These are phyloP conservation scores for Excoecaria agallocha DNA, from an alignment of 345 rosid species.

Conservation along the genomic window DNA sequence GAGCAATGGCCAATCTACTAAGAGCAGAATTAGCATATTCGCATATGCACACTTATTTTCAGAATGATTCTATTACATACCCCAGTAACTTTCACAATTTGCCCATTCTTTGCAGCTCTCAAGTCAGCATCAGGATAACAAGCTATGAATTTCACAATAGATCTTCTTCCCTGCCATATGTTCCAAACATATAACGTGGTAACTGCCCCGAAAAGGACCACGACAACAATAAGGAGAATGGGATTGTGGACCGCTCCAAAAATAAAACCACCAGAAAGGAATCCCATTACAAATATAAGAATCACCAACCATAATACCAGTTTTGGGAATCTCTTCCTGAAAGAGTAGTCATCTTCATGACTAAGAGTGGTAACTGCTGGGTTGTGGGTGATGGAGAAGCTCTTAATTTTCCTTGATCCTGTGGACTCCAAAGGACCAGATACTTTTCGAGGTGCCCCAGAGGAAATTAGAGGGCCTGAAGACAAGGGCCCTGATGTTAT, in stretches of 20 bases:
- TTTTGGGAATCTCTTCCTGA: conserved; percentile 63
- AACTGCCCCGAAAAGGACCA: conserved; percentile 54
- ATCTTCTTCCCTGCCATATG: conserved; percentile 62
- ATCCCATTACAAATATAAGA: conserved; percentile 69
- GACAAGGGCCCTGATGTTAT: conserved; percentile 26
- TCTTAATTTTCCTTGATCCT: conserved; percentile 16
- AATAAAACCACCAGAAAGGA: conserved; percentile 82
- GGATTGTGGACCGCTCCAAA: conserved; percentile 82
- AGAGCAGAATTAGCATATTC: background rate
- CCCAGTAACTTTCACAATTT: conserved; percentile 91
- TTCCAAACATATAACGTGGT: conserved; percentile 70
- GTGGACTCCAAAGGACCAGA: conserved; percentile 21
- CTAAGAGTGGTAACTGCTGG: conserved; percentile 20
- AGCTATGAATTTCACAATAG: conserved; percentile 56
- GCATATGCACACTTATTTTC: background rate
- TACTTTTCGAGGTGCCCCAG: conserved; percentile 17
- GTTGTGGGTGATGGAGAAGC: conserved; percentile 13
- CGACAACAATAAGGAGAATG: conserved; percentile 65
- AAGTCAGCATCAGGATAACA: conserved; percentile 82
- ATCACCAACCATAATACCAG: conserved; percentile 65
- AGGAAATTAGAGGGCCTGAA: conserved; percentile 16
- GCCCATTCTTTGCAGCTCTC: conserved; percentile 87
- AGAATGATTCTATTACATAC: conserved; percentile 39
- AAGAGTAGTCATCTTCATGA: conserved; percentile 40
- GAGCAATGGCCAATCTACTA: background rate